Base-by-base conservation (phyloP, 495 filamentous ascomycete genomes). In the Penicillium paradoxum region DNA sequence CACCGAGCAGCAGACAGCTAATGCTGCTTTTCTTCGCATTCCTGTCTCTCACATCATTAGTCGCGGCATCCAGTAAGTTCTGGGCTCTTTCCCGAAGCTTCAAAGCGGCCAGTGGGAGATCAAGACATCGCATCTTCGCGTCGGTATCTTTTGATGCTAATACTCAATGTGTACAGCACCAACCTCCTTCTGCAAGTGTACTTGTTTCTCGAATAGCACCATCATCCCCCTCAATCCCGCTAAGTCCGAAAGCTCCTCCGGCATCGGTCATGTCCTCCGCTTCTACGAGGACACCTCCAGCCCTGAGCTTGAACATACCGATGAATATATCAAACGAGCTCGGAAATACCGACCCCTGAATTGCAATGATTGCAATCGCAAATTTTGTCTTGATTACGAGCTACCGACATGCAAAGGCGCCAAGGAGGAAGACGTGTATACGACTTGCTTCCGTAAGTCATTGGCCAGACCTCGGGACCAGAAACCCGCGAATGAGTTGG, bases 171-270 rank as follows among this genome's bases (percentile, higher is more conserved):
- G 33, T 42, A 2, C 22, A 77, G 73, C 67, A n/a, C 74, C 89
- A 15, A 87, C 87, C 19, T 88, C 89, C 30, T 97, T 96, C 75
- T 98, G 93, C 83, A 98, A 97, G 86, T 98, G 93, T 72, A 95
- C 87, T 51, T 97, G 93, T 74, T 87, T 87, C 75, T 81, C 82
- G 48, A 95, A 97, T 73, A 89, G 83, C 75, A 95, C 88, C 51
- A 90, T 97, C 55, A 96, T 98, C 64, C 66, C 75, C 49, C 68
- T 70, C 40, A 58, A 71, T 34, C 63, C 65, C 22, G 60, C 51
- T 14, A 65, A 69, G 24, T 54, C 63, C 40, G 62, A 59, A 44
- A 30, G 11, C 40, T 58, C 55, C 38, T 57, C 48, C 19, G 46
- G 61, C 10, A 41, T 59, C 11, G 45, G 62, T 47, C 58, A 59